phyloP scores from a whole-genome alignment of 1,284 basidiomycete species.

The Quambalaria eucalypti region DNA sequence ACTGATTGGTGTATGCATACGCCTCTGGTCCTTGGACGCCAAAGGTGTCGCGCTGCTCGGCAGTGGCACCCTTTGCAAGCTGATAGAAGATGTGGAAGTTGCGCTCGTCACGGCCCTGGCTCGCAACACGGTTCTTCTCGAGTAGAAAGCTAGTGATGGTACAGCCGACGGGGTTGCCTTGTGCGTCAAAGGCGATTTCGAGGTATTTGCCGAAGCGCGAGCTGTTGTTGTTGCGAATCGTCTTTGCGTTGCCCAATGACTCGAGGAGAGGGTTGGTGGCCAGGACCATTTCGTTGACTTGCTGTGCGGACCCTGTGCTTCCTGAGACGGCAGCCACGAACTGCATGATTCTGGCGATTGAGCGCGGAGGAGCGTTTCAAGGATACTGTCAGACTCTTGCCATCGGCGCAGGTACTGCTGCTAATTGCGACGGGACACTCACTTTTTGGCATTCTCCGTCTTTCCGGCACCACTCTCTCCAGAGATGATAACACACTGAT shows the following conservation, averaged over 20 bases:
- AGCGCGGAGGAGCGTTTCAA: too few species aligned
- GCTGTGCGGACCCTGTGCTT: conserved; percentile 57
- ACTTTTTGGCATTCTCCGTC: conserved; percentile 40
- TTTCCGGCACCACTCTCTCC: conserved; percentile 65
- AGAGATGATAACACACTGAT: conserved; percentile 99
- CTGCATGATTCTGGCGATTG: conserved; percentile 93
- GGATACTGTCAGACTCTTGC: too few species aligned
- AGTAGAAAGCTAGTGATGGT: conserved; percentile 97
- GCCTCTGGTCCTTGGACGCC: conserved; percentile 95
- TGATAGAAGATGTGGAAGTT: conserved; percentile 99
- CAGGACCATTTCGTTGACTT: conserved; percentile 99
- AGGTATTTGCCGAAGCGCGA: conserved; percentile 98
- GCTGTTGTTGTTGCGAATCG: conserved; percentile 94
- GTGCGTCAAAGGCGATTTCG: conserved; percentile 94
- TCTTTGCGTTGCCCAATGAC: conserved; percentile 98
- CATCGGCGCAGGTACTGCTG: too few species aligned
- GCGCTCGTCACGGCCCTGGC: conserved; percentile 90
- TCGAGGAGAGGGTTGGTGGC: conserved; percentile 96
- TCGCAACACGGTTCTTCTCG: conserved; percentile 90
- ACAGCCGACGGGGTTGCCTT: conserved; percentile 89
- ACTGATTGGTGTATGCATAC: conserved; percentile 85
- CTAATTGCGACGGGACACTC: background rate
- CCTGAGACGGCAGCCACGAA: conserved; percentile 96
- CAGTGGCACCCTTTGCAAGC: conserved; percentile 88
- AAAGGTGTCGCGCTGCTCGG: conserved; percentile 81